phyloP scores from a whole-genome alignment of 495 filamentous ascomycete genomes.

The Penicillium paradoxum region DNA sequence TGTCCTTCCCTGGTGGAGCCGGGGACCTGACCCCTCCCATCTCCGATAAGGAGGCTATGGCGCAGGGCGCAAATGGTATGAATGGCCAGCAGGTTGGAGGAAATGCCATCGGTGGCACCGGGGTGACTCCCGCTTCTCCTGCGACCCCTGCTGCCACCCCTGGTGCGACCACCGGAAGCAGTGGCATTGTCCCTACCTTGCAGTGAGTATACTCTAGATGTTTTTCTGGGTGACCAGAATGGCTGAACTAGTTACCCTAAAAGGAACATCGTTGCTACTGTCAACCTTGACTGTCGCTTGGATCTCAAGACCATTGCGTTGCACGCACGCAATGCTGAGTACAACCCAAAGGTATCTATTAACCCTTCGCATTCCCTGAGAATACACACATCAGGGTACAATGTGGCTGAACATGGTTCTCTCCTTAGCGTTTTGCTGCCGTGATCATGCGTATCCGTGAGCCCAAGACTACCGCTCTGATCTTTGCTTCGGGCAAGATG shows the following conservation, averaged over 20 bases:
- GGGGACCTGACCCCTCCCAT: slow-evolving; percentile 75
- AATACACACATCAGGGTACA: slow-evolving; percentile 36
- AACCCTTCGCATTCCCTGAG: slow-evolving; percentile 37
- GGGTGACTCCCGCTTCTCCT: slow-evolving; percentile 92
- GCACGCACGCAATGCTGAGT: slow-evolving; percentile 97
- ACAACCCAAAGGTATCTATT: slow-evolving; percentile 83
- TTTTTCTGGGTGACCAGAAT: slow-evolving; percentile 43
- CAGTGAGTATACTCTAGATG: slow-evolving; percentile 78
- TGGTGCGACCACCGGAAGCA: slow-evolving; percentile 69
- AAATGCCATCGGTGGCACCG: slow-evolving; percentile 64
- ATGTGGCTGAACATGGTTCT: slow-evolving; percentile 45
- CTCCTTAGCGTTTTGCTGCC: slow-evolving; percentile 91
- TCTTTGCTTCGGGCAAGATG: slow-evolving; percentile 99
- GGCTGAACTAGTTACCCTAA: slow-evolving; percentile 57
- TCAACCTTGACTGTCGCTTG: slow-evolving; percentile 96
- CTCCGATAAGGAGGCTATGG: slow-evolving; percentile 55
- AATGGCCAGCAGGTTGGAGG: slow-evolving; percentile 59
- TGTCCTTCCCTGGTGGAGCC: slow-evolving; percentile 83
- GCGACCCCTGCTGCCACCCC: slow-evolving; percentile 94
- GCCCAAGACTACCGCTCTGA: slow-evolving; percentile 95
- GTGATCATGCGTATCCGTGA: slow-evolving; percentile 99
- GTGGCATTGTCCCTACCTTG: slow-evolving; percentile 93
- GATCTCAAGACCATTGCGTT: slow-evolving; percentile 99
- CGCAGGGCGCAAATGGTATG: slow-evolving; percentile 43
- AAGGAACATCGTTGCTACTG: slow-evolving; percentile 99